Base-by-base conservation (phyloP, 345 rosid species). In the Salix dunnii region DNA sequence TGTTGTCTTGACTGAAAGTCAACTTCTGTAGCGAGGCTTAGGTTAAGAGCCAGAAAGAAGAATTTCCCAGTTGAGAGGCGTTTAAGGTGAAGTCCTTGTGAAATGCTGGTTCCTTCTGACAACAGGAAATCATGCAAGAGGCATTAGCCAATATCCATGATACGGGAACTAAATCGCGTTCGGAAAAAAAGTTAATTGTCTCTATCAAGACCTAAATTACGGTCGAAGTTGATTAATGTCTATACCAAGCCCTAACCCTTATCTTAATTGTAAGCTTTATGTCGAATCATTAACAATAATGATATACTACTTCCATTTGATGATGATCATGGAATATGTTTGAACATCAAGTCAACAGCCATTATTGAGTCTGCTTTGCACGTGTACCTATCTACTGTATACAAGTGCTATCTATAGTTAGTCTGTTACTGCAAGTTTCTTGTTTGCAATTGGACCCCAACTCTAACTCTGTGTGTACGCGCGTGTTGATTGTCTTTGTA, bases 381-480 rank as follows among this genome's bases (percentile, higher is more conserved):
- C 90, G 91, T 88, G 91, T 76, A 72, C 60, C 89, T 68, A 82
- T 75, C 81, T 69, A 73, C 74, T 72, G 35, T 33, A 33, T 33
- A 61, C 77, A 65, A n/a, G 28, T 31, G 14, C 60, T 42, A 62
- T 77, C 60, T 23, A 68, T 77, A 51, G 74, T 81, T 73, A 64
- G 53, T 76, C n/a, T n/a, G 78, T 53, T 21, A 28, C 73, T 71
- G 10, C 2, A 20, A 61, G 48, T 17, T 49, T 20, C 67, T 42
- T 58, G 65, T 13, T 49, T 69, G 72, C 16, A 42, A 2, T 10
- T 1, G 76, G 68, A 76, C 76, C 82, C 69, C 64, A 69, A 28
- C 58, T 30, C 23, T 69, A 36, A 67, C 48, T 55, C 31, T 73
- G 64, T 33, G 42, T 8, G 18, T 18, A 3, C 17, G 35, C 10